Conservation (phyloP, 1,284 basidiomycete species). For the Sutorius eximius region DNA sequence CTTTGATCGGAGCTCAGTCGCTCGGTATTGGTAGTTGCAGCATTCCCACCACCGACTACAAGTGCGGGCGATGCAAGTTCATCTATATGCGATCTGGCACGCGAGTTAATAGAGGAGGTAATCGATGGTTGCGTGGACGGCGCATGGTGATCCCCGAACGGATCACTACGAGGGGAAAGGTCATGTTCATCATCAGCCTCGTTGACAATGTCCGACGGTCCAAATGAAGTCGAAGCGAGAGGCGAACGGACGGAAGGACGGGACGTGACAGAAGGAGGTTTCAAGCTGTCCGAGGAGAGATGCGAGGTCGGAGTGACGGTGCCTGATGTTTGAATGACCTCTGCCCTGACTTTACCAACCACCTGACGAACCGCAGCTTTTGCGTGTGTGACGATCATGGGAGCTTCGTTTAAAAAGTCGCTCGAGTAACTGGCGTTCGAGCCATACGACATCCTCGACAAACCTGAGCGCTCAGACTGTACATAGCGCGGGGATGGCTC, state of each 20-base stretch:
- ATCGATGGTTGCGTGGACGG: conserved; percentile 44
- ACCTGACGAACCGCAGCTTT: conserved; percentile 69
- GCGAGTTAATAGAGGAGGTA: conserved; percentile 45
- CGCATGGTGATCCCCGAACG: conserved; percentile 64
- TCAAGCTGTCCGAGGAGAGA: conserved; percentile 39
- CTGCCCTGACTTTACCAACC: conserved; percentile 72
- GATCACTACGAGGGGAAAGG: conserved; percentile 44
- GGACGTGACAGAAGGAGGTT: conserved; percentile 38
- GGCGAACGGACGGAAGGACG: conserved; percentile 59
- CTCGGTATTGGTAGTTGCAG: conserved; percentile 63
- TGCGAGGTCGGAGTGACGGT: conserved; percentile 34
- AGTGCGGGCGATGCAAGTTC: conserved; percentile 45
- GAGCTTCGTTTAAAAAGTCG: conserved; percentile 75
- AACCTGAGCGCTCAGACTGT: conserved; percentile 53
- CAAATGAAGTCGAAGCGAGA: conserved; percentile 68
- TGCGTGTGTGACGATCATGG: conserved; percentile 73
- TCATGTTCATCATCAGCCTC: conserved; percentile 52
- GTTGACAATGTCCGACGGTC: conserved; percentile 60
- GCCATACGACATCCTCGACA: conserved; percentile 67
- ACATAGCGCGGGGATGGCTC: conserved; percentile 43
- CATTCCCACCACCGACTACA: conserved; percentile 63
- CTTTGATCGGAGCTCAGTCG: conserved; percentile 41
- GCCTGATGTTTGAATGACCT: conserved; percentile 66
- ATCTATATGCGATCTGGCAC: conserved; percentile 36
- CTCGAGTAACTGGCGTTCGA: conserved; percentile 72